Evolutionary conservation across 129 eudicot species (phyloP).

Genomic region (Flaveria bidentis): DNA sequence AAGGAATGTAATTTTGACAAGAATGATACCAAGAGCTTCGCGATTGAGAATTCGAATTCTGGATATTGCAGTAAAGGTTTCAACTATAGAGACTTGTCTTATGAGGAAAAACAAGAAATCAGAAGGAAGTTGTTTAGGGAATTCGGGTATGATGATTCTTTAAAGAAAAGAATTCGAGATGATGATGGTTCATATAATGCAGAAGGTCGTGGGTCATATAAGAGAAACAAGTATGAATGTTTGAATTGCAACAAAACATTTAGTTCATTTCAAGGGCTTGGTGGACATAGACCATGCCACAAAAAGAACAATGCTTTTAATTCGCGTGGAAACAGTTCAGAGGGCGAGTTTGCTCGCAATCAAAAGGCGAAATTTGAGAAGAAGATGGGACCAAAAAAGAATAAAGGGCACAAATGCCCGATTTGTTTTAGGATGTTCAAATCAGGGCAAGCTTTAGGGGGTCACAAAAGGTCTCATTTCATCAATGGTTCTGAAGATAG

Average conservation of each 20-base stretch:
- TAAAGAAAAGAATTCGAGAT: conserved; percentile 39
- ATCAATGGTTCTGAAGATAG: conserved; percentile 50
- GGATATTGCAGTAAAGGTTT: conserved; percentile 11
- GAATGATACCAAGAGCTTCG: conserved; percentile 47
- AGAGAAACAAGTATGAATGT: conserved; percentile 77
- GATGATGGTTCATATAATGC: conserved; percentile 34
- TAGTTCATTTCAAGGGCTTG: conserved; percentile 84
- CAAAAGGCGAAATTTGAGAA: conserved; percentile 46
- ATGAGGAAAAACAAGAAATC: conserved; percentile 38
- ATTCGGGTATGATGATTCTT: conserved; percentile 32
- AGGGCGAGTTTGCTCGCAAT: conserved; percentile 28
- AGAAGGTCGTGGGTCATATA: conserved; percentile 15
- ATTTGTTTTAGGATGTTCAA: conserved; percentile 71
- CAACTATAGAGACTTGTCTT: conserved; percentile 26
- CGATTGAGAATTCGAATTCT: conserved; percentile 61
- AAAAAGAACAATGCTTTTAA: conserved; percentile 43
- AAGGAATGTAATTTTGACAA: conserved; percentile 41
- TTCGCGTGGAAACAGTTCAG: conserved; percentile 42
- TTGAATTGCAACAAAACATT: conserved; percentile 68
- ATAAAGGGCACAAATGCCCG: conserved; percentile 78
- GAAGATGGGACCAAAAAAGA: conserved; percentile 53
- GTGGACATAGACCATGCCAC: conserved; percentile 90
- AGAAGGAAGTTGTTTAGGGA: conserved; percentile 37
- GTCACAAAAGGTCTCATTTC: conserved; percentile 95
- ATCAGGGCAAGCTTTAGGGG: conserved; percentile 98